phyloP scores from a whole-genome alignment of 2,329 filamentous ascomycete genomes.

The Fusarium nygamai region DNA sequence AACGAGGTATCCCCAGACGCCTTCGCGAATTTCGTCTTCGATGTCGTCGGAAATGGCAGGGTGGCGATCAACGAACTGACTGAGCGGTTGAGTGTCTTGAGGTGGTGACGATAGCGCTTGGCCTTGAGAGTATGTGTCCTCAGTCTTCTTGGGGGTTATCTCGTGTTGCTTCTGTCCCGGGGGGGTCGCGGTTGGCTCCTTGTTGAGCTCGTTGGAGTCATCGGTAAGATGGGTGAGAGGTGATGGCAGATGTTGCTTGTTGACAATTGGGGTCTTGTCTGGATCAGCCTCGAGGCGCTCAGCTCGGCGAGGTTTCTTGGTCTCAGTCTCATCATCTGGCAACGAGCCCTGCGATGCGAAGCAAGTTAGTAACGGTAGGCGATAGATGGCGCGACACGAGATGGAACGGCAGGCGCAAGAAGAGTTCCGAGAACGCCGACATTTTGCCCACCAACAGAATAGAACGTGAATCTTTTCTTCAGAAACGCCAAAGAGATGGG shows the following conservation, averaged over 20 bases:
- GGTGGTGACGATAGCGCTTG: conserved; percentile 68
- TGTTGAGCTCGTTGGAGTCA: conserved; percentile 67
- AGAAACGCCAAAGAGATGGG: conserved; percentile 7
- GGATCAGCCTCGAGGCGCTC: conserved; percentile 71
- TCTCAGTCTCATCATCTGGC: conserved; percentile 70
- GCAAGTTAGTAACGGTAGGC: conserved; percentile 35
- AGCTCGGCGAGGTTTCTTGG: conserved; percentile 87
- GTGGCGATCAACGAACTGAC: conserved; percentile 80
- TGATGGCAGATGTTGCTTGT: conserved; percentile 79
- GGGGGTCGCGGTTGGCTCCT: conserved; percentile 78
- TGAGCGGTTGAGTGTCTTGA: conserved; percentile 68
- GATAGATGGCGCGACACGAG: conserved; percentile 16
- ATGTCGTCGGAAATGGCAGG: conserved; percentile 81
- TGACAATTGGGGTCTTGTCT: conserved; percentile 67
- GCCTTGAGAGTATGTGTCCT: conserved; percentile 58
- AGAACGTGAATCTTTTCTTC: not conserved
- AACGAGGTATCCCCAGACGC: conserved; percentile 95
- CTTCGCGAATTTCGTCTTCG: conserved; percentile 82
- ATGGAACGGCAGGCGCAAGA: conserved; percentile 12
- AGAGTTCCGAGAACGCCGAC: not conserved
- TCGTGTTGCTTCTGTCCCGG: conserved; percentile 69
- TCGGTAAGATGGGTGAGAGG: conserved; percentile 74
- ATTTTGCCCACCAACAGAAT: conserved; percentile 4
- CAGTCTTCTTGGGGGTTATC: conserved; percentile 59
- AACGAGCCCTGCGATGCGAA: conserved; percentile 67